Evolutionary conservation across 208 protist species (phyloP), one percentile per base, ranked within the genome.

Genomic region (Trypanosoma cruzi): DNA sequence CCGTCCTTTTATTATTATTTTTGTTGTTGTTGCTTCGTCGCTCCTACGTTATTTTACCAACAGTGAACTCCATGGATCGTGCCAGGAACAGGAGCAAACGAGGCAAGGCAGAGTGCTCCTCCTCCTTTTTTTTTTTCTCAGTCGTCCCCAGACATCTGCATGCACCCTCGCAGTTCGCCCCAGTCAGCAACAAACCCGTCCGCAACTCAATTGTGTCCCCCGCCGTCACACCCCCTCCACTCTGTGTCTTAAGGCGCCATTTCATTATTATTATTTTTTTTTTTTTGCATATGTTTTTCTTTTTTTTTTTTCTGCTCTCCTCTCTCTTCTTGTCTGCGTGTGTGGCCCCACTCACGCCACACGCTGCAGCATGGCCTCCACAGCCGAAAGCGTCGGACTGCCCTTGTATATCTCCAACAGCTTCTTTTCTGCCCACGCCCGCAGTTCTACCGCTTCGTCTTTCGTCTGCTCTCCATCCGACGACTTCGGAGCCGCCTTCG

Each of bases 351-450:
- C 28, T 73, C 64, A 85, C 0, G 46, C 52, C 37, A 69, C 81
- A 20, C 78, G 74, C 67, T 88, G 80, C 63, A 93, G 68, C 66
- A 90, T 85, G 6, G 80, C 73, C 53, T 92, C 79, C 3, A 96
- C 64, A 2, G 79, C 76, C 13, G 78, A 77, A 29, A 92, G 77
- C 69, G 85, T 88, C 32, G 82, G 67, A 65, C 79, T 90, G 29
- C 84, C 84, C 6, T 82, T 76, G 79, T 96, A 96, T 75, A 93
- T 88, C 52, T 77, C 72, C 49, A 80, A 73, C n/a, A 96, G 84
- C 53, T 71, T 85, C 53, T 86, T 77, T 10, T 78, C 78, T 4
- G 85, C 85, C 60, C 76, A 90, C 55, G 78, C 70, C 14, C 69
- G 80, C 37, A 96, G 73, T 53, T 82, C 85, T 29, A 85, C 58